Percentiles rank a stretch among this genome's conserved stretches.
Conservation (phyloP, 1,139 yeast species). For the Yamadazyma blattariae region DNA sequence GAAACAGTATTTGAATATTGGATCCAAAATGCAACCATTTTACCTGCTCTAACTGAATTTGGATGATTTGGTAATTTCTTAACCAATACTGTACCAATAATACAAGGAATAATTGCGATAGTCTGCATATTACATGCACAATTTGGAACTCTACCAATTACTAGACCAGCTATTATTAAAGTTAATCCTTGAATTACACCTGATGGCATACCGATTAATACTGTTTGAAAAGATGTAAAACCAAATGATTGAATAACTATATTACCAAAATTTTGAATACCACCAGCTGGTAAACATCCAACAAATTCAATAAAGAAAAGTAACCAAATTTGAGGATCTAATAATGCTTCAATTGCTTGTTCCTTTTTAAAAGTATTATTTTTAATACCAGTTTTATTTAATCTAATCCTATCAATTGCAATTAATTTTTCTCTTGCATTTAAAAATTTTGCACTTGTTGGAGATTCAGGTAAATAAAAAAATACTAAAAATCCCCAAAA, state of each 20-base stretch:
- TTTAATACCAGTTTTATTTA: slow-evolving; percentile 28
- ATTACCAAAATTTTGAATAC: slow-evolving; percentile 38
- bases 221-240: slow-evolving; percentile 41
- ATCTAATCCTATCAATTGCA: slow-evolving; percentile 11
- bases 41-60: slow-evolving; percentile 3
- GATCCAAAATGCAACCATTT: slow-evolving; percentile 26
- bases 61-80: slow-evolving; percentile 15
- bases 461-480: slow-evolving; percentile 14
- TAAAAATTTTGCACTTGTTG: slow-evolving; percentile 20
- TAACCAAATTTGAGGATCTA: slow-evolving; percentile 46
- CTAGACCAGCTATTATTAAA: slow-evolving; percentile 13
- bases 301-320: slow-evolving; percentile 33
- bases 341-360: slow-evolving; percentile 41
- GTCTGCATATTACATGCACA: slow-evolving; percentile 27
- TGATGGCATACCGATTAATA: slow-evolving; percentile 51
- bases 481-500: slow-evolving; percentile 9
- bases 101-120: slow-evolving; percentile 3
- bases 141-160: slow-evolving; percentile 34
- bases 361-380: slow-evolving; percentile 39
- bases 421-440: slow-evolving; percentile 13
- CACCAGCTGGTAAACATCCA: slow-evolving; percentile 44
- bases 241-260: slow-evolving; percentile 33
- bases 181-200: slow-evolving; percentile 27
- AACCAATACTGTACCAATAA: slow-evolving; percentile 15
- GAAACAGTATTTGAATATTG: slow-evolving; percentile 18